These are phyloP conservation scores for Geotrichum restrictum DNA, from an alignment of 1,139 yeast species.

Conservation along the genomic window DNA sequence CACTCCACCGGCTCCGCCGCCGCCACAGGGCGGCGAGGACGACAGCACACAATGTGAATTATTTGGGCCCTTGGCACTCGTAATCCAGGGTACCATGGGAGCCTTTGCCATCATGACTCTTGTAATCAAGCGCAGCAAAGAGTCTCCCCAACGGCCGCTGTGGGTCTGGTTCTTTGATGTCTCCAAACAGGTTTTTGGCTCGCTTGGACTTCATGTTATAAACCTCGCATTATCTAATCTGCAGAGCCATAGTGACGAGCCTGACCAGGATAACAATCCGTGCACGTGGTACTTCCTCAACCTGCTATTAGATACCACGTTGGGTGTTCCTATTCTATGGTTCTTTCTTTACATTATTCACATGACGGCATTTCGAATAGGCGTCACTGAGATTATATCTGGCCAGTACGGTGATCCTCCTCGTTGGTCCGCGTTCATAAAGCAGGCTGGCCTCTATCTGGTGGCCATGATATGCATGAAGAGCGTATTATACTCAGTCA, in stretches of 20 bases:
- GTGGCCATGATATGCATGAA: conserved; percentile 57
- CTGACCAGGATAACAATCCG: conserved; percentile 39
- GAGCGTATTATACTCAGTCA: conserved; percentile 48
- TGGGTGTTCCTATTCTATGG: conserved; percentile 88
- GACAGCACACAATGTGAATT: conserved; percentile 37
- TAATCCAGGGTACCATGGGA: conserved; percentile 53
- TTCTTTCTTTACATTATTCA: conserved; percentile 46
- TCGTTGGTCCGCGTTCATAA: conserved; percentile 56
- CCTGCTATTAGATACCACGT: conserved; percentile 82
- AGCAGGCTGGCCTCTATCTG: conserved; percentile 70
- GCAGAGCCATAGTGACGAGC: conserved; percentile 30
- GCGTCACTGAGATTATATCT: conserved; percentile 62
- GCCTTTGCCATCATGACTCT: conserved; percentile 68
- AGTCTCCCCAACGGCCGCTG: conserved; percentile 84
- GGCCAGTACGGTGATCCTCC: conserved; percentile 86
- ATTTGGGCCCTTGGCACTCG: conserved; percentile 44
- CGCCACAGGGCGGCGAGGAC: conserved; percentile 15
- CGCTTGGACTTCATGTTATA: conserved; percentile 74
- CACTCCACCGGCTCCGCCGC: conserved; percentile 7
- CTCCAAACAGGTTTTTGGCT: conserved; percentile 82
- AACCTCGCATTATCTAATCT: conserved; percentile 53
- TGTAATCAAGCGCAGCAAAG: conserved; percentile 70
- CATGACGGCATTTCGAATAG: conserved; percentile 46
- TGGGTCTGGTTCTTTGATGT: conserved; percentile 87
- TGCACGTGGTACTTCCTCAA: conserved; percentile 80